These are phyloP conservation scores for Boletales sp. DNA, from an alignment of 768 basidiomycete species.

Conservation along the genomic window DNA sequence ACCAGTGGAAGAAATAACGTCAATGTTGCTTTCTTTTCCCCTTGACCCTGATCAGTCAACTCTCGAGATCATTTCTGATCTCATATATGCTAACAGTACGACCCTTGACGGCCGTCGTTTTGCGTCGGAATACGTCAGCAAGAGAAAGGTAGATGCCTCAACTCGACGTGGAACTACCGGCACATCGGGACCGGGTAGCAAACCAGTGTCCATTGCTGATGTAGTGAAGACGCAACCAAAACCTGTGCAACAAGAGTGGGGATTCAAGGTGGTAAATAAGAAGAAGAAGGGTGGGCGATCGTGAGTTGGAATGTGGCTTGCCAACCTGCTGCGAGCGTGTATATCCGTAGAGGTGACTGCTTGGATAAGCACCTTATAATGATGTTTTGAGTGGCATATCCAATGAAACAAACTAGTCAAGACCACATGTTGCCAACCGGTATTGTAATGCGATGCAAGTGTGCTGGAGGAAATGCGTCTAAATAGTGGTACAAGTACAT, in stretches of 20 bases:
- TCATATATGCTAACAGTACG: constrained; percentile 91
- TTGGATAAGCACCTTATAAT: constrained; percentile 21
- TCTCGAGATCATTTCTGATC: constrained; percentile 89
- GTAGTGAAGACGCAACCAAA: constrained; percentile 90
- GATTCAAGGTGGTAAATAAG: constrained; percentile 92
- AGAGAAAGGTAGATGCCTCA: constrained; percentile 78
- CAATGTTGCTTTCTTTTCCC: constrained; percentile 93
- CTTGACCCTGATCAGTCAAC: constrained; percentile 82
- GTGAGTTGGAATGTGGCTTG: constrained; percentile 25
- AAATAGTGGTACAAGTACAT: constrained; percentile 18
- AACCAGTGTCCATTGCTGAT: constrained; percentile 74
- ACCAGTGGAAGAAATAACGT: constrained; percentile 92
- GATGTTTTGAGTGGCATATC: background rate
- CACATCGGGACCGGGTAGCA: constrained; percentile 34
- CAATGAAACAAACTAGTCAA: background rate
- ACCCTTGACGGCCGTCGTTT: constrained; percentile 95
- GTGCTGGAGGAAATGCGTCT: background rate
- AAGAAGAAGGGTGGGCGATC: constrained; percentile 81
- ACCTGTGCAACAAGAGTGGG: constrained; percentile 73
- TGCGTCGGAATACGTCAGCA: constrained; percentile 85
- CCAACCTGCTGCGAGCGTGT: constrained; percentile 2
- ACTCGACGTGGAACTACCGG: constrained; percentile 45
- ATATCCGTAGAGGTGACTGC: constrained; percentile 13
- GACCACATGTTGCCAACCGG: background rate
- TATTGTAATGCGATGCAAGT: too few relatives aligned